Percentiles rank a stretch among this genome's conserved stretches.
phyloP scores from a whole-genome alignment of 306 rosid species.

The Cicer cuneatum region DNA sequence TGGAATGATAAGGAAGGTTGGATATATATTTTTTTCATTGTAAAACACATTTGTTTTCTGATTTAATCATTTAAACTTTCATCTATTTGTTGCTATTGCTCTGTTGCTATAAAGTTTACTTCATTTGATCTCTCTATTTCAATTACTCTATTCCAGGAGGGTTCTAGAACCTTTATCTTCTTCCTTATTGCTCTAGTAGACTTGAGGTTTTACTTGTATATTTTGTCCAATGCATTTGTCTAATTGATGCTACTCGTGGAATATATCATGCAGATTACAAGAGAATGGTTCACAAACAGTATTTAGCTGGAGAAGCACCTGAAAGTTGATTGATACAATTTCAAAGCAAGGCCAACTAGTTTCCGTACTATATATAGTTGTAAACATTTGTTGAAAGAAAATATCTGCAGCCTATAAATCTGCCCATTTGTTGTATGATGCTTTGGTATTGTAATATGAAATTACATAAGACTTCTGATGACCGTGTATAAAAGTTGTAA shows the following conservation, averaged over 20 bases:
- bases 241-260: constrained; percentile 3
- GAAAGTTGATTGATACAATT: constrained; percentile 64
- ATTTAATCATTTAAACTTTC: constrained; percentile 14
- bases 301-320: constrained; percentile 71
- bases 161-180: neutral
- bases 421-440: constrained; percentile 30
- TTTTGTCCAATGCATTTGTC: constrained; percentile 20
- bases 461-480: constrained; percentile 34
- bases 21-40: constrained; percentile 11
- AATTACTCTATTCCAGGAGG: constrained; percentile 4
- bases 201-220: neutral
- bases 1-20: constrained; percentile 90
- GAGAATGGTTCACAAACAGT: constrained; percentile 89
- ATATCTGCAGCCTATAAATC: constrained; percentile 36
- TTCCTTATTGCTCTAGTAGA: constrained; percentile 9
- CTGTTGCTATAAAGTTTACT: neutral
- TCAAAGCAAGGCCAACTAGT: constrained; percentile 22
- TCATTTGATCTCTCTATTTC: constrained; percentile 29
- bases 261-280: constrained; percentile 64
- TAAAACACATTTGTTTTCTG: constrained; percentile 9
- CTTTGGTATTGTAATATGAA: constrained; percentile 44
- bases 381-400: constrained; percentile 43
- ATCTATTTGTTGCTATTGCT: constrained; percentile 25
- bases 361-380: constrained; percentile 38
- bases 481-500: constrained; percentile 40